Base-by-base conservation (phyloP, 192 early-diverging fungal species). In the Neocallimastix lanati region DNA sequence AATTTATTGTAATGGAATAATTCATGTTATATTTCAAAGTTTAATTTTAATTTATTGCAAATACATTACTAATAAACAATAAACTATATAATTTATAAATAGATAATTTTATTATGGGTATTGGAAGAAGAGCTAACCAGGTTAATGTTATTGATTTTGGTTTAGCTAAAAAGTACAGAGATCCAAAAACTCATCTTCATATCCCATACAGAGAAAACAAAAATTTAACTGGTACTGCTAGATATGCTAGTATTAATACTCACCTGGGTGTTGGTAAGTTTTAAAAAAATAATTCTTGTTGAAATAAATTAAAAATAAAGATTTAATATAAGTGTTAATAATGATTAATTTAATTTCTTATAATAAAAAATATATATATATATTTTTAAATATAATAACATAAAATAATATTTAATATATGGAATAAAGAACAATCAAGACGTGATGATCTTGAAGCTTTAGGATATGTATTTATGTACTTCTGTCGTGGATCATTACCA, bases 91-190 rank as follows among this genome's bases (percentile, higher is more conserved):
- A 33, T 33, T 33, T 33, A 11, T 33, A 6, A 6, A 33, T 6
- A 33, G 30, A 33, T 33, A 33, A 33, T 33, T 33, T 33, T 11
- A 33, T 33, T 33, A 33, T 33, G 30, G 30, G 30, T 33, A 33
- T 93, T 82, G 91, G 93, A 35, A 92, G 93, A 82, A 91, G 92
- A 77, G 90, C 91, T 76, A 92, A 95, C 81, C 91, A 93, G 78
- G 92, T 96, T 13, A 91, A 95, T 77, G 88, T 96, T 15, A 93
- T 96, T 77, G 95, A 96, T 85, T 96, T 95, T 88, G 95, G 95
- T n/a, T 84, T 96, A 79, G 93, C 94, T 76, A 95, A 96, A 81
- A 92, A 93, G 83, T 96, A 93, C 85, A 91, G 92, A 58, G 94
- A 95, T 82, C 90, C 92, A 76, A 91, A 90, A 83, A 95, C 92